These are phyloP conservation scores for Russula sp. DNA, from an alignment of 768 basidiomycete genomes.

Conservation along the genomic window DNA sequence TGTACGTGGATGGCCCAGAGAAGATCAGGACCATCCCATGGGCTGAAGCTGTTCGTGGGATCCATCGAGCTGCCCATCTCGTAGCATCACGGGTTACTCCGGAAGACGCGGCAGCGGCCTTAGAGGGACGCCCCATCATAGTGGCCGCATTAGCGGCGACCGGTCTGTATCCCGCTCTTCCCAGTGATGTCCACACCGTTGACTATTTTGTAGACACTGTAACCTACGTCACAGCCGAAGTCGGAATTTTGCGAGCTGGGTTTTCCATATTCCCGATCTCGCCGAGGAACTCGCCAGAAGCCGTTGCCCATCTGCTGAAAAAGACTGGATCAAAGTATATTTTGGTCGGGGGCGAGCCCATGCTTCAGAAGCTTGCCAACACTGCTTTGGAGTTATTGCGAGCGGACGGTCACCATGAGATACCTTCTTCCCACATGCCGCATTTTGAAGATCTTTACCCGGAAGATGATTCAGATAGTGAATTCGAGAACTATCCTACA, in stretches of 20 bases:
- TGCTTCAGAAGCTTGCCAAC: constrained; percentile 27
- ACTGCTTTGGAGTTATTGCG: constrained; percentile 19
- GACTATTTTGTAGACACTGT: constrained; percentile 29
- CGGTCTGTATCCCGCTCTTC: constrained; percentile 22
- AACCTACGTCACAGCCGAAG: constrained; percentile 31
- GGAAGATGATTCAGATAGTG: not conserved
- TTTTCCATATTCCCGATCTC: constrained; percentile 42
- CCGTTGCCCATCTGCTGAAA: constrained; percentile 34
- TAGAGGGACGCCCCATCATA: constrained; percentile 27
- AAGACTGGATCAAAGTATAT: constrained; percentile 36
- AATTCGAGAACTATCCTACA: constrained; percentile 25
- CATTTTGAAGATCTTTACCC: constrained; percentile 32
- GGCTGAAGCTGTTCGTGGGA: constrained; percentile 28
- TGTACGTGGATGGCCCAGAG: constrained; percentile 24
- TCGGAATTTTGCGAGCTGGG: constrained; percentile 44
- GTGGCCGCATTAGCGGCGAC: constrained; percentile 29
- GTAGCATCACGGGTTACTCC: constrained; percentile 18
- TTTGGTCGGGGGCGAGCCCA: constrained; percentile 33
- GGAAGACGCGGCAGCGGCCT: constrained; percentile 11
- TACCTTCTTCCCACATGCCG: constrained; percentile 28
- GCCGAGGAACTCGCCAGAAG: constrained; percentile 45
- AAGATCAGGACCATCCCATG: constrained; percentile 27
- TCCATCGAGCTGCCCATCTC: constrained; percentile 29
- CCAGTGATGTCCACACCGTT: not conserved
- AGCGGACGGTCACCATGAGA: constrained; percentile 8